Base-by-base conservation (phyloP, 805 yeast genomes). In the Metschnikowia anglica region DNA sequence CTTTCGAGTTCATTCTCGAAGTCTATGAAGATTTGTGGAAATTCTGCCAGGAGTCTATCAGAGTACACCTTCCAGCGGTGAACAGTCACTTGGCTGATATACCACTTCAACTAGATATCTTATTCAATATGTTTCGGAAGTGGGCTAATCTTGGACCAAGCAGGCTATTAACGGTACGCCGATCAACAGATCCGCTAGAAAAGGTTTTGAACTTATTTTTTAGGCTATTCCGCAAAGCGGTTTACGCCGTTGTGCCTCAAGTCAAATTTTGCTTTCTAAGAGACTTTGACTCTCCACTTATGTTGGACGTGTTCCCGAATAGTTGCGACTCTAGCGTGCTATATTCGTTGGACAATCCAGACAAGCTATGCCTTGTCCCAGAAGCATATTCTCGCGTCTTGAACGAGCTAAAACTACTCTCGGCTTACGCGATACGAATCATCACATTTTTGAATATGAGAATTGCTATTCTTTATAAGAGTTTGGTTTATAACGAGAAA, bases 251-350 rank as follows among this genome's bases (percentile, higher is more conserved):
- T 15, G 53, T 62, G 18, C 74, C 74, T 2, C 74, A 69, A 37
- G 60, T 68, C n/a, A 67, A 63, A 44, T 69, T 61, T 45, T 66
- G 63, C 51, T 67, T 63, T 41, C 45, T 69, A 9, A 46, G 72
- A 20, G 74, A 69, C 51, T 68, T 69, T 46, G 73, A 66, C 46
- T 55, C 62, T 39, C 73, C 74, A 2, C 56, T 69, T 39, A 67
- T 67, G 67, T 46, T 63, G 32, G 73, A 69, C 37, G 65, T 68
- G 4, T 63, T 59, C 38, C 53, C 48, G 9, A 43, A 42, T 28
- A 47, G 51, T 16, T 46, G 55, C 17, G 70, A 61, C 37, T 43
- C 43, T 7, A 60, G 59, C 16, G 56, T 66, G 5, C 59, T 49
- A 38, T 37, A 31, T 27, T 57, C 55, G 29, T 48, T 66, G 24